Evolutionary conservation across 495 filamentous ascomycete species (phyloP).

Genomic region (Sordaria brevicollis): DNA sequence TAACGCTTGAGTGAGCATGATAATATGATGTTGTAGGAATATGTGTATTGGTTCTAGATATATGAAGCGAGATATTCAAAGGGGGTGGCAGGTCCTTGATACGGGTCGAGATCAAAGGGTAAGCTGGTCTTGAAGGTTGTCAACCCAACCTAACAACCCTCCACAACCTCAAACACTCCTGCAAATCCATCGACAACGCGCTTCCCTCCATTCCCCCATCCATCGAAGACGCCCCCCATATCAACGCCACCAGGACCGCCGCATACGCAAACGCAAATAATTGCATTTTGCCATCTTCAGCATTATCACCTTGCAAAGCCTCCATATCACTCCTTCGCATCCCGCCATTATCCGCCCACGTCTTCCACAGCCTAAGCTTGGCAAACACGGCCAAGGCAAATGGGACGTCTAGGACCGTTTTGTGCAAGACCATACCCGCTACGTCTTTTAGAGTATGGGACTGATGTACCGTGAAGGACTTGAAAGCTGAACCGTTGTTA

Average conservation of each 20-base stretch:
- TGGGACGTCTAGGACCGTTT: constrained; percentile 42
- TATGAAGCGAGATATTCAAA: neutral
- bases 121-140: neutral
- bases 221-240: constrained; percentile 37
- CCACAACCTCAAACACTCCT: constrained; percentile 52
- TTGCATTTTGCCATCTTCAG: neutral
- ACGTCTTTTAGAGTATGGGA: constrained; percentile 25
- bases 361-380: constrained; percentile 48
- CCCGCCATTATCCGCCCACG: constrained; percentile 47
- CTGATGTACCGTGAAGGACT: neutral
- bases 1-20: neutral
- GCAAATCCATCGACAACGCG: constrained; percentile 47
- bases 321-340: constrained; percentile 44
- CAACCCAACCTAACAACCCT: constrained; percentile 46
- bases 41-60: neutral
- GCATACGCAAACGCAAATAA: constrained; percentile 38
- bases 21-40: neutral
- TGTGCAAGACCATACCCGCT: constrained; percentile 41
- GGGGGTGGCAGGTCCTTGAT: neutral
- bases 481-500: constrained; percentile 9
- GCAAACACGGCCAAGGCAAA: constrained; percentile 32
- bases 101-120: neutral
- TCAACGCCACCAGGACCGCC: constrained; percentile 38
- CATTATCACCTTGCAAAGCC: constrained; percentile 30
- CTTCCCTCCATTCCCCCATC: constrained; percentile 31